A percentile compares a stretch with the other conserved stretches of the same genome.
These are phyloP conservation scores for Medicago lupulina DNA, from an alignment of 306 rosid species.

Conservation along the genomic window DNA sequence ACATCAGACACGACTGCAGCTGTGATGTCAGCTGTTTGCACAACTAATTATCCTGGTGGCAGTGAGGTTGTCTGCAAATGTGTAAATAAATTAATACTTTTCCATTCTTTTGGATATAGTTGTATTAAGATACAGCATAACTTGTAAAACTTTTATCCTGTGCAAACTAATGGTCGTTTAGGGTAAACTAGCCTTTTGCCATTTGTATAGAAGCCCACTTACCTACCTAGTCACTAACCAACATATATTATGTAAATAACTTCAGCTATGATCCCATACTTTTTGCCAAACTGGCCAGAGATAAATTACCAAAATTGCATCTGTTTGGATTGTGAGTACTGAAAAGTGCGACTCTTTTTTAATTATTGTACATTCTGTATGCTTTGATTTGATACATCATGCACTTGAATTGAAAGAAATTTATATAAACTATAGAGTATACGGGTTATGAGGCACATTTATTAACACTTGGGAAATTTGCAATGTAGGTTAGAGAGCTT, in stretches of 20 bases:
- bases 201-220: constrained; percentile 28
- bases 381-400: neutral
- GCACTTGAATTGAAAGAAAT: neutral
- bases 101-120: constrained; percentile 17
- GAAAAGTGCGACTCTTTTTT: neutral
- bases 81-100: constrained; percentile 33
- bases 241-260: constrained; percentile 30
- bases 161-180: constrained; percentile 8
- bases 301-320: neutral
- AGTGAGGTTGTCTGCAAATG: constrained; percentile 35
- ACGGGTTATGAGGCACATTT: neutral
- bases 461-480: neutral
- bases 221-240: neutral
- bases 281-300: neutral
- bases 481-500: too few species aligned
- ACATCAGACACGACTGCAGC: constrained; percentile 11
- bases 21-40: constrained; percentile 21
- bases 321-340: neutral
- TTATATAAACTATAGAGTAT: neutral
- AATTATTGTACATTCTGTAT: neutral
- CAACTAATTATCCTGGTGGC: constrained; percentile 21
- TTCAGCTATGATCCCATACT: neutral
- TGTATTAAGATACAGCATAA: constrained; percentile 13
- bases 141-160: neutral
- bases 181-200: constrained; percentile 6